These are phyloP conservation scores for Achaetomiella virescens DNA, from an alignment of 495 filamentous ascomycete genomes.

Conservation along the genomic window DNA sequence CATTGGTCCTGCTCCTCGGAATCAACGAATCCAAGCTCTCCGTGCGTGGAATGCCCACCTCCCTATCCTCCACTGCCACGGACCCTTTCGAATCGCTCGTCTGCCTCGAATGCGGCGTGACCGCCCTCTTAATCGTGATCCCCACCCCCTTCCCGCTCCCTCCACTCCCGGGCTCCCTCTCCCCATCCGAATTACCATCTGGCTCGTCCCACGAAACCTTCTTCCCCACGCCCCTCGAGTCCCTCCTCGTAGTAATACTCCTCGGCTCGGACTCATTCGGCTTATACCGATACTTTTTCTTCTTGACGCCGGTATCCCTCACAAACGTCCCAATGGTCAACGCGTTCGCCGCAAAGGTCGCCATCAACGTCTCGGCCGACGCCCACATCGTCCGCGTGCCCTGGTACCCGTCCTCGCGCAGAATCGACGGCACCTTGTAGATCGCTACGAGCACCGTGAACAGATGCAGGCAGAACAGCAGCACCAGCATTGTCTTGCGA, in stretches of 20 bases:
- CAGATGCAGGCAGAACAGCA: conserved; percentile 72
- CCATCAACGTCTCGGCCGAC: conserved; percentile 67
- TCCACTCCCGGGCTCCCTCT: background rate
- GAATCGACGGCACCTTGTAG: conserved; percentile 67
- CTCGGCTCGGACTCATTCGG: conserved; percentile 4
- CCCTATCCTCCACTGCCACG: background rate
- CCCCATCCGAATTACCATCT: background rate
- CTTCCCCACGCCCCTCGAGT: background rate
- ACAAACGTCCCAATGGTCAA: conserved; percentile 76
- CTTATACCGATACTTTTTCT: conserved; percentile 57
- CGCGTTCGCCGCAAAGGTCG: conserved; percentile 67
- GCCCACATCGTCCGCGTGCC: conserved; percentile 69
- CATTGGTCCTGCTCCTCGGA: background rate
- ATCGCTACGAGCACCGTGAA: conserved; percentile 63
- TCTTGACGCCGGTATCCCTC: conserved; percentile 70
- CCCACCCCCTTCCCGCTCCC: background rate
- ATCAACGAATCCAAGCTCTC: conserved; percentile 26
- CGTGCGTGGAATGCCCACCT: background rate
- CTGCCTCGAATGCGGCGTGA: background rate
- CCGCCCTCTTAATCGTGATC: background rate
- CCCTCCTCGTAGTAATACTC: background rate
- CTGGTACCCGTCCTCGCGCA: conserved; percentile 56
- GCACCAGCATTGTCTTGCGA: conserved; percentile 55
- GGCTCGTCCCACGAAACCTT: conserved; percentile 8
- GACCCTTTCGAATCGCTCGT: background rate